These are phyloP conservation scores for Euclidium syriacum DNA, from an alignment of 345 rosid genomes.

Conservation along the genomic window DNA sequence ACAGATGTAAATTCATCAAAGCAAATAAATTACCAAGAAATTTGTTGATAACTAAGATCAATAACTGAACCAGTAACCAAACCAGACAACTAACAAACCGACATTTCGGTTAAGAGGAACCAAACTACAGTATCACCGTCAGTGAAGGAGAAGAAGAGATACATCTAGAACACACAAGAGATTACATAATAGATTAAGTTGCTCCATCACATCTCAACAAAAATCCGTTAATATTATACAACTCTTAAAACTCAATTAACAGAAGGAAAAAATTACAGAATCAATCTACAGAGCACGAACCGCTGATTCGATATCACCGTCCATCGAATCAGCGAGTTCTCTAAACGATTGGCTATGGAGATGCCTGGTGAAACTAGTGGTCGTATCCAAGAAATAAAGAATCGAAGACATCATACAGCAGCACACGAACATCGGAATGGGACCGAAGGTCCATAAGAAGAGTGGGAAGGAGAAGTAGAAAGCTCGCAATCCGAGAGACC, in stretches of 20 bases:
- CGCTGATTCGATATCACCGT: constrained; percentile 37
- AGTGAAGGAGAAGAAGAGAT: not conserved
- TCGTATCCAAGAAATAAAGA: constrained; percentile 86
- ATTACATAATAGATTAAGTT: not conserved
- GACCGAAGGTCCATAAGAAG: constrained; percentile 87
- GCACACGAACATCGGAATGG: constrained; percentile 84
- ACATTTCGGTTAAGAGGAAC: not conserved
- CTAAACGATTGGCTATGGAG: constrained; percentile 53
- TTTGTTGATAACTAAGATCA: no score
- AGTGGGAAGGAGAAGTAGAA: constrained; percentile 87
- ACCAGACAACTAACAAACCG: not conserved
- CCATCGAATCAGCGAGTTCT: constrained; percentile 22
- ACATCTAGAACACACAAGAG: not conserved
- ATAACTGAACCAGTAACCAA: not conserved
- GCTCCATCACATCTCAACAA: not conserved
- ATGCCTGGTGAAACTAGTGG: constrained; percentile 54
- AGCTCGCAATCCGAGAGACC: constrained; percentile 90
- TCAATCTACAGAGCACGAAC: constrained; percentile 22
- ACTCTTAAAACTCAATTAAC: not conserved
- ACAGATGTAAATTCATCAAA: not conserved
- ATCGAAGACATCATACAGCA: constrained; percentile 52
- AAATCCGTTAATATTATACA: not conserved
- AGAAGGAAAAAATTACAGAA: not conserved
- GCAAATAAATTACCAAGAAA: not conserved
- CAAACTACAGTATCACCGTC: not conserved